A percentile compares a stretch with the other conserved stretches of the same genome.
Conservation (phyloP, 2,329 filamentous ascomycete species). For the Clonostachys sp. region DNA sequence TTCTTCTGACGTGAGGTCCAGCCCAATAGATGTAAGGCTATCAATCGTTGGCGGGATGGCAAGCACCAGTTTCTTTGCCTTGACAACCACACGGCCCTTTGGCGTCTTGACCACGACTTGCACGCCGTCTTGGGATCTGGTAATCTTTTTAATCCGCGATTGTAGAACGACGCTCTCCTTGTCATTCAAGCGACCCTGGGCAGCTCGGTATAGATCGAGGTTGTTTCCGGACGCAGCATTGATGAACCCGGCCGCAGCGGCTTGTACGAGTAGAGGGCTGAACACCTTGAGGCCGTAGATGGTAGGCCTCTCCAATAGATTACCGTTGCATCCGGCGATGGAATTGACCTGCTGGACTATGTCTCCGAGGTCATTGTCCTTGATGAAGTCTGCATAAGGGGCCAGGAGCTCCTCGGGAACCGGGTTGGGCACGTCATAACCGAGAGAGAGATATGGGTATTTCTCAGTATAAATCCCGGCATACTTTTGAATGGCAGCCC, state of each 20-base stretch:
- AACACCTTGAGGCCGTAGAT: not conserved
- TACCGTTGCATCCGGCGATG: not conserved
- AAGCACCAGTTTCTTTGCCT: not conserved
- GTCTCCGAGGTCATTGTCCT: conserved; percentile 9
- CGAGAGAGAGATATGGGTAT: not conserved
- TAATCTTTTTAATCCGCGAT: not conserved
- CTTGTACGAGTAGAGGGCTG: not conserved
- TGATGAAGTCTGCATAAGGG: conserved; percentile 33
- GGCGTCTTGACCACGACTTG: not conserved
- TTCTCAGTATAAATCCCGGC: not conserved
- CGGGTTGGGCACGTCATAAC: conserved; percentile 27
- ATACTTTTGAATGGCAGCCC: not conserved
- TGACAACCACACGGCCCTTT: not conserved
- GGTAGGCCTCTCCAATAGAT: not conserved
- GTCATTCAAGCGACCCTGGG: not conserved
- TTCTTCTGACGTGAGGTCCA: not conserved
- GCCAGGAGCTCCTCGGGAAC: conserved; percentile 37
- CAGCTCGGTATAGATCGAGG: not conserved
- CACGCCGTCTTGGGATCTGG: not conserved
- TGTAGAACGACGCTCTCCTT: not conserved
- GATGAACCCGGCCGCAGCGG: not conserved
- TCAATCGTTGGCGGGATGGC: not conserved
- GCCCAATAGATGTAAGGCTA: not conserved
- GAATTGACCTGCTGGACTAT: not conserved
- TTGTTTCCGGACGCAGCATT: not conserved